Evolutionary conservation across 495 filamentous ascomycete species (phyloP), one percentile per base, ranked within the genome.

Genomic region (Neurospora tetraspora): DNA sequence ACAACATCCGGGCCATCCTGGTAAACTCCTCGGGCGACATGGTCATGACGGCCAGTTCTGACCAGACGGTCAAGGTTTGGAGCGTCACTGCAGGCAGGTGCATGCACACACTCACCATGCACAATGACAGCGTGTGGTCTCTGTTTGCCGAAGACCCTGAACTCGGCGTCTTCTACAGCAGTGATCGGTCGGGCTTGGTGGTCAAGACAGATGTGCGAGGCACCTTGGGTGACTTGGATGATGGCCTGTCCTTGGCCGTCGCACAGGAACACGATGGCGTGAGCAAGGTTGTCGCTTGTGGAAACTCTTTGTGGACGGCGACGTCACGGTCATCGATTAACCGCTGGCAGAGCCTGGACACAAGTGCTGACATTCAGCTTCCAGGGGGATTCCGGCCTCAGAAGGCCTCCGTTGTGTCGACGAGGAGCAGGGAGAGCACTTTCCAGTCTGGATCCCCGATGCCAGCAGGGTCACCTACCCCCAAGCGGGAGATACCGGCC

Each of bases 51-150:
- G 96, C 94, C 4, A 97, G 94, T 69, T 96, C 96, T 3, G 96
- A 99, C 79, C 93, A 96, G 80, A 98, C 96, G 0, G 91, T 99
- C 82, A 99, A 99, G 81, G 89, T 98, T 31, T 99, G 96, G 96
- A 98, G 94, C 69, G 88, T 98, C 68, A 94, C 93, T 2, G 94
- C 93, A 12, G 96, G 95, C 42, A 87, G 96, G 73, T 98, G 96
- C 85, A 93, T 98, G 91, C 92, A 98, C 82, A 99, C 96, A 5
- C 85, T 99, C 71, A 97, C 94, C 18, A 98, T 98, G 96, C 96
- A 99, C 79, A 97, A 96, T 79, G 93, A 96, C 77, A 97, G 94
- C 79, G 95, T 99, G 23, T 99, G 96, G 96, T 96, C 94, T 37
- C 86, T 99, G 23, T 96, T 91, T 78, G 97, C 96, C 1, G 90